These are phyloP conservation scores for Cryomyces minteri DNA, from an alignment of 495 filamentous ascomycete species.

Conservation along the genomic window DNA sequence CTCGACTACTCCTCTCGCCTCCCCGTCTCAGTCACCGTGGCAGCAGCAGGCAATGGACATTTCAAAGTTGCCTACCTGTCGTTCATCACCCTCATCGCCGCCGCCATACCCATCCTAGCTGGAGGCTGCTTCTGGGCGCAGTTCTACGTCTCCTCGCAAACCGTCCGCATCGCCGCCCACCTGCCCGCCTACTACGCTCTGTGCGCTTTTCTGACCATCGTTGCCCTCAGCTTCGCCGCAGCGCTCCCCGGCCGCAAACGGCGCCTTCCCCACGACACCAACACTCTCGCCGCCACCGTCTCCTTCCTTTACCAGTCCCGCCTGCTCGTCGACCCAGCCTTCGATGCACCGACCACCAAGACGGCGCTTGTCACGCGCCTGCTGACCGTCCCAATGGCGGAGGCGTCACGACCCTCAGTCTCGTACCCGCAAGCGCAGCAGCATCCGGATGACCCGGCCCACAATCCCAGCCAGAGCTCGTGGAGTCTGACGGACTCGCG, in stretches of 20 bases:
- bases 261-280: conserved; percentile 47
- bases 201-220: conserved; percentile 45
- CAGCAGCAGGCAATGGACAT: conserved; percentile 45
- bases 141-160: conserved; percentile 30
- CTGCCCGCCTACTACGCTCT: conserved; percentile 48
- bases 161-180: conserved; percentile 49
- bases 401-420: neutral
- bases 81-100: conserved; percentile 40
- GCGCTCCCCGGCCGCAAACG: conserved; percentile 31
- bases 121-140: conserved; percentile 73
- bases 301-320: conserved; percentile 54
- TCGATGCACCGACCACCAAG: conserved; percentile 39
- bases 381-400: conserved; percentile 16
- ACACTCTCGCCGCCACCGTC: conserved; percentile 55
- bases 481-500: neutral
- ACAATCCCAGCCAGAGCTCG: neutral
- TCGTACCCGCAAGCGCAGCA: neutral
- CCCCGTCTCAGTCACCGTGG: conserved; percentile 42
- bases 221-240: conserved; percentile 41
- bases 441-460: neutral
- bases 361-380: conserved; percentile 44
- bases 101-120: conserved; percentile 52
- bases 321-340: conserved; percentile 46
- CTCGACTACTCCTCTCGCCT: conserved; percentile 50
- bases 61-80: conserved; percentile 54